A percentile compares a stretch with the other conserved stretches of the same genome.
Conservation (phyloP, 805 yeast genomes). For the Wilhelminamyces savonicus region DNA sequence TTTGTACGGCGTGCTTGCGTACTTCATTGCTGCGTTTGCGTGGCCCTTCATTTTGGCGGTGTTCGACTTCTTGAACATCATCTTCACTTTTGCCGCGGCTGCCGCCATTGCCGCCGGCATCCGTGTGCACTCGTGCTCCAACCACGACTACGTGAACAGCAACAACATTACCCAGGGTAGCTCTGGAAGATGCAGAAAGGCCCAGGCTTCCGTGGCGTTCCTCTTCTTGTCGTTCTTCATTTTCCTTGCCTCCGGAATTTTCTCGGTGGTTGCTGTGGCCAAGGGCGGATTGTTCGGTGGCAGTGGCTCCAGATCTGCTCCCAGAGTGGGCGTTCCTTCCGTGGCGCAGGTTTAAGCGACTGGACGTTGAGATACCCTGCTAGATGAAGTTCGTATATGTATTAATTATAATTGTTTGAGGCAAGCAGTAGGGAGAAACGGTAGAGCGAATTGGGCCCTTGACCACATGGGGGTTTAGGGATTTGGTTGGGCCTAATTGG, state of each 20-base stretch:
- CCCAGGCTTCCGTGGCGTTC: slow-evolving; percentile 81
- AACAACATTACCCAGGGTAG: slow-evolving; percentile 75
- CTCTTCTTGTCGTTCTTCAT: slow-evolving; percentile 77
- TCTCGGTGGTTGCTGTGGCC: slow-evolving; percentile 52
- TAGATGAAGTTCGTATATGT: no score
- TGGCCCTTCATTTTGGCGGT: slow-evolving; percentile 76
- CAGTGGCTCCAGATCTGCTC: slow-evolving; percentile 36
- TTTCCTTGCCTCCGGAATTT: slow-evolving; percentile 59
- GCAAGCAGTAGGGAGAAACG: no score
- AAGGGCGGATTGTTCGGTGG: slow-evolving; percentile 42
- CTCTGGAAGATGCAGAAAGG: slow-evolving; percentile 85
- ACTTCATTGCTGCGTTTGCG: slow-evolving; percentile 71
- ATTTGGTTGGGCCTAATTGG: no score
- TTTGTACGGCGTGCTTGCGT: slow-evolving; percentile 73
- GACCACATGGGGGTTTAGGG: no score
- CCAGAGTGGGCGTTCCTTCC: slow-evolving; percentile 84
- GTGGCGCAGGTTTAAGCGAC: slow-evolving; percentile 80
- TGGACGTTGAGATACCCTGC: no score
- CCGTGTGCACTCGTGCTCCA: slow-evolving; percentile 79
- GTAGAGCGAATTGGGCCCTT: no score
- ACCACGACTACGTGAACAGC: slow-evolving; percentile 52
- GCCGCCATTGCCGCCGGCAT: slow-evolving; percentile 90
- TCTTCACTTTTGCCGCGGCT: slow-evolving; percentile 92
- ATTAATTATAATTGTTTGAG: no score
- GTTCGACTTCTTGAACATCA: slow-evolving; percentile 81